These are phyloP conservation scores for Aurifilum marmelostoma DNA, from an alignment of 2,329 filamentous ascomycete species.

Conservation along the genomic window DNA sequence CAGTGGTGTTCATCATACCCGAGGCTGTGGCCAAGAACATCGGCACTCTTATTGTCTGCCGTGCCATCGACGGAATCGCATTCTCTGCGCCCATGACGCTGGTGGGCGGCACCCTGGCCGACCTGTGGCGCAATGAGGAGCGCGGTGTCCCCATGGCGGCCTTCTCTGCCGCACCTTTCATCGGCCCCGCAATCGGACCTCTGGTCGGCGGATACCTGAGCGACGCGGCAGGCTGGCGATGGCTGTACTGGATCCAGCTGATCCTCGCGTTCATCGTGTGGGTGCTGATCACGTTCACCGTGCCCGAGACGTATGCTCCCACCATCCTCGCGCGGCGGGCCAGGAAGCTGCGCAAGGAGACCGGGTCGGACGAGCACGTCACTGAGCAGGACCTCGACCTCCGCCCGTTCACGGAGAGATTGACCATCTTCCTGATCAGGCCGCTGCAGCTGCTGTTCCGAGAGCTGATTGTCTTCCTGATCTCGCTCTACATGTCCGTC, in stretches of 20 bases:
- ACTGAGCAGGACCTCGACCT: conserved; percentile 81
- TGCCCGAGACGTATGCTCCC: conserved; percentile 87
- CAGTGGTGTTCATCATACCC: conserved; percentile 79
- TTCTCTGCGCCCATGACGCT: conserved; percentile 88
- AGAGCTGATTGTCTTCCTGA: conserved; percentile 83
- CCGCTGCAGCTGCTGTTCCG: conserved; percentile 85
- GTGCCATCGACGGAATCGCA: conserved; percentile 79
- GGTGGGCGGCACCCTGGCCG: conserved; percentile 79
- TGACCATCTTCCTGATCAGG: conserved; percentile 75
- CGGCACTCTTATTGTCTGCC: conserved; percentile 73
- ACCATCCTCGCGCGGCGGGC: conserved; percentile 74
- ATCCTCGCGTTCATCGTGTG: conserved; percentile 74
- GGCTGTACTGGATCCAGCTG: conserved; percentile 86
- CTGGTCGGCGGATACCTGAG: conserved; percentile 77
- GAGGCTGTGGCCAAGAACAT: conserved; percentile 79
- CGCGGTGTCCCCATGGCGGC: conserved; percentile 85
- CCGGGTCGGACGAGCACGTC: conserved; percentile 68
- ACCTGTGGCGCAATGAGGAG: conserved; percentile 84
- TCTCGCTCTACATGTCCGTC: conserved; percentile 84
- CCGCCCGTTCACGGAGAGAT: conserved; percentile 68
- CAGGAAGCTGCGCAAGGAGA: conserved; percentile 69
- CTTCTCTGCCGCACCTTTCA: conserved; percentile 80
- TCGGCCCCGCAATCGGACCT: conserved; percentile 78
- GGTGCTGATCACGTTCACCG: conserved; percentile 81
- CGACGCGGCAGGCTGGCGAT: conserved; percentile 74